Base-by-base conservation (phyloP, 192 early-diverging fungal species). In the Haplosporangium gracile region DNA sequence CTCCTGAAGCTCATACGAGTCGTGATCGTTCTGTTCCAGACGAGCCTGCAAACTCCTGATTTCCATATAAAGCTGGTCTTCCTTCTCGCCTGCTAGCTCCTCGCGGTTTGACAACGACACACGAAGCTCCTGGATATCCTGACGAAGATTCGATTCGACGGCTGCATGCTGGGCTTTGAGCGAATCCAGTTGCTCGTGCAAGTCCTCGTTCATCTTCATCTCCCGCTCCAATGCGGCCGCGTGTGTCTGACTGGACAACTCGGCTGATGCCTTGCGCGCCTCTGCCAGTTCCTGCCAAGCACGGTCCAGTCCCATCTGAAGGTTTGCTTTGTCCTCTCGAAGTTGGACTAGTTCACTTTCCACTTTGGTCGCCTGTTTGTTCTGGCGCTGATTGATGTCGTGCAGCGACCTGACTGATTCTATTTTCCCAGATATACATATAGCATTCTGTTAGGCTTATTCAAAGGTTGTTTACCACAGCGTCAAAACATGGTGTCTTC, bases 161-260 rank as follows among this genome's bases (percentile, higher is more conserved):
- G 88, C 63, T 15, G 82, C 74, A 13, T 80, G 49, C 42, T 91
- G 82, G 7, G 83, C 70, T 5, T 81, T 81, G 36, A 88, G 83
- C 3, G 86, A 74, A 16, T 79, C 82, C 15, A 88, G 26, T 20
- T 89, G 87, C 1, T 76, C 65, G 32, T 82, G 76, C 26, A 91
- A 71, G 45, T 89, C 89, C 60, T 90, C 89, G 57, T 90, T 88
- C 8, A 91, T 49, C 26, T 79, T 79, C 68, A 90, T 74, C 75
- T 91, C 91, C 32, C 89, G 90, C 32, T 91, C 91, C 45, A 91
- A 26, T 1, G 89, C 88, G 9, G 88, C 89, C 13, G 89, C 81
- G 43, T 89, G 89, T 2, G 83, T 81, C 55, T 80, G 83, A 51
- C 38, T 80, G 13, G 83, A 85, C 20, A 85, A 55, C 34, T 85